phyloP scores from a whole-genome alignment of 768 basidiomycete genomes.

The Leccinum boreale region DNA sequence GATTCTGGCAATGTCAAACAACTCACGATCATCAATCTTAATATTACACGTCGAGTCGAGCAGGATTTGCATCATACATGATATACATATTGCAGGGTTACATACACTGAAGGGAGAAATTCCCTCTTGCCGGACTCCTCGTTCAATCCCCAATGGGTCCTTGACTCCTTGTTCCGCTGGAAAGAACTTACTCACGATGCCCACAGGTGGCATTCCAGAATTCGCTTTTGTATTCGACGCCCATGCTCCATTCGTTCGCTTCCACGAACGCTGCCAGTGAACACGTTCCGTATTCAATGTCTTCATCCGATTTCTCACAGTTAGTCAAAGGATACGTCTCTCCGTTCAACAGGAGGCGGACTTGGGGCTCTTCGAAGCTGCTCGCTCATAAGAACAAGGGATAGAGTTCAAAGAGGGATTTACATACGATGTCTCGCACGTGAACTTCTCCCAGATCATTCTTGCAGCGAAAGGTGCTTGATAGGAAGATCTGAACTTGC shows the following conservation, averaged over 20 bases:
- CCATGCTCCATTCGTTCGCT: conserved; percentile 24
- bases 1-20: too few relatives aligned
- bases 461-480: conserved; percentile 42
- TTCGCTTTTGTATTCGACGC: conserved; percentile 28
- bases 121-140: too few relatives aligned
- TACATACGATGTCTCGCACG: conserved; percentile 33
- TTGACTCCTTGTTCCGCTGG: too few relatives aligned
- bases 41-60: too few relatives aligned
- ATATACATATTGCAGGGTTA: too few relatives aligned
- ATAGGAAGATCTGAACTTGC: conserved; percentile 36
- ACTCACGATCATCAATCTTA: too few relatives aligned
- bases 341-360: conserved; percentile 40
- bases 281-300: conserved; percentile 37
- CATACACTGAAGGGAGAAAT: too few relatives aligned
- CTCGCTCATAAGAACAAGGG: background rate
- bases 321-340: conserved; percentile 35
- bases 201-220: conserved; percentile 37
- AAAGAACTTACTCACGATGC: too few relatives aligned
- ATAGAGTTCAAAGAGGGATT: background rate
- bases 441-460: conserved; percentile 45
- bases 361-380: conserved; percentile 36
- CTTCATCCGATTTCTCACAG: conserved; percentile 28
- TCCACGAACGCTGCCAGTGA: conserved; percentile 33
- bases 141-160: too few relatives aligned
- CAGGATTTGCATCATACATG: too few relatives aligned